A percentile compares a stretch with the other conserved stretches of the same genome.
These are phyloP conservation scores for Persicaria maculosa DNA, from an alignment of 148 eudicot genomes.

Conservation along the genomic window DNA sequence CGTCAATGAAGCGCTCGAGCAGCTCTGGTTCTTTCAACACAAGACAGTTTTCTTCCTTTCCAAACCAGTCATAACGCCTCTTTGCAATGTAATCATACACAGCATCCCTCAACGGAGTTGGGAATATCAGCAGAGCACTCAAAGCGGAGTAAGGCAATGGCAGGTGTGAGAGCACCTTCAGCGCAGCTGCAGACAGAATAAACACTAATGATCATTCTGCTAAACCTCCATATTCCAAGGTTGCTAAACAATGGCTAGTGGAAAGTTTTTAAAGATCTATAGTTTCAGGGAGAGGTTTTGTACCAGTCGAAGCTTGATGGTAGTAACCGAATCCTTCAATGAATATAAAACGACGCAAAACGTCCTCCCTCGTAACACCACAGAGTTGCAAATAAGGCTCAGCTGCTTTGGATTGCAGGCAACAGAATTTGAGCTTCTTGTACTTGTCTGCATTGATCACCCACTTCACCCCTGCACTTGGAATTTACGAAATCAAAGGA, in stretches of 20 bases:
- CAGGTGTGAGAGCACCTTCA: constrained; percentile 78
- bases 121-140: constrained; percentile 51
- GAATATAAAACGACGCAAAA: constrained; percentile 81
- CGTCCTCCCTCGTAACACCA: constrained; percentile 71
- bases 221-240: neutral
- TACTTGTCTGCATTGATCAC: constrained; percentile 66
- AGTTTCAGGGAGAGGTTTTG: constrained; percentile 12
- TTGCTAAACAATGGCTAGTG: neutral
- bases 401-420: constrained; percentile 90
- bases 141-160: constrained; percentile 79
- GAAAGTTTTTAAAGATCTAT: neutral
- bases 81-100: constrained; percentile 80
- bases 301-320: constrained; percentile 93
- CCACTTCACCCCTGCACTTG: constrained; percentile 74
- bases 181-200: constrained; percentile 61
- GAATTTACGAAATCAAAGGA: neutral
- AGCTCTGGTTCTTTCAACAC: constrained; percentile 68
- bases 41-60: constrained; percentile 69
- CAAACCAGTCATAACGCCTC: constrained; percentile 72
- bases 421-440: constrained; percentile 81
- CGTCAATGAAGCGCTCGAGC: constrained; percentile 81
- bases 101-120: constrained; percentile 73
- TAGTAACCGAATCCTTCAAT: constrained; percentile 74
- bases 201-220: neutral
- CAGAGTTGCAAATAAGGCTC: constrained; percentile 78